Evolutionary conservation across 2,329 filamentous ascomycete genomes (phyloP), one percentile per base, ranked within the genome.

Genomic region (Phyllosticta capitalensis): DNA sequence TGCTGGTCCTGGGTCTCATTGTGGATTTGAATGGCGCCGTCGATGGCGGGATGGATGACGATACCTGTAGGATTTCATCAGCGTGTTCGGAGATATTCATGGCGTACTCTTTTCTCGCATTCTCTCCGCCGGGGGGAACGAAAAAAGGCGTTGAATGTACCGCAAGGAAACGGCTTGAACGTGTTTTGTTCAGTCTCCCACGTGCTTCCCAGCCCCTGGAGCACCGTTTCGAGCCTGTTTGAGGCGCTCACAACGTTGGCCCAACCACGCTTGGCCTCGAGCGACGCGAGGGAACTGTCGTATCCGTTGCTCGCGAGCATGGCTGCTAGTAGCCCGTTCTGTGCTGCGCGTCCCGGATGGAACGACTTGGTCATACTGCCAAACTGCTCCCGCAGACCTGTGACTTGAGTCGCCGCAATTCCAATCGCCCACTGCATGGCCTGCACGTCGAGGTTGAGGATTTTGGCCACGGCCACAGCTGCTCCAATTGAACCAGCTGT

Each of bases 121-220:
- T 52, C 49, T 28, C 38, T 33, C 9, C 9, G 20, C 21, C 20
- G 28, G 28, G 53, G 22, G 55, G n/a, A n/a, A 52, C 24, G 38
- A 6, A 22, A 28, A 57, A 38, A 28, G 28, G 52, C 5, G 38
- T 53, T 52, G 30, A 14, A 38, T 38, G 30, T 48, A 60, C 58
- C 81, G 65, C 80, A 83, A 0, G 81, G 80, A 61, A 79, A 83
- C 0, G 80, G 81, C 65, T 83, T 83, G 69, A 82, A 83, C 1
- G 78, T 75, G 62, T 83, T 83, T 63, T 75, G 74, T 64, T 76
- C 71, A 9, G 79, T 77, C 69, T 83, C 79, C 80, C 80, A 83
- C n/a, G 63, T 65, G 38, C 63, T 60, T 1, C 71, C 69, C 12
- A 77, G 63, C 19, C 70, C 69, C 1, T 65, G 71, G 38, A 78